Percentiles rank a stretch among this genome's conserved stretches.
phyloP scores from a whole-genome alignment of 2,329 filamentous ascomycete genomes.

The Fusarium sp. region DNA sequence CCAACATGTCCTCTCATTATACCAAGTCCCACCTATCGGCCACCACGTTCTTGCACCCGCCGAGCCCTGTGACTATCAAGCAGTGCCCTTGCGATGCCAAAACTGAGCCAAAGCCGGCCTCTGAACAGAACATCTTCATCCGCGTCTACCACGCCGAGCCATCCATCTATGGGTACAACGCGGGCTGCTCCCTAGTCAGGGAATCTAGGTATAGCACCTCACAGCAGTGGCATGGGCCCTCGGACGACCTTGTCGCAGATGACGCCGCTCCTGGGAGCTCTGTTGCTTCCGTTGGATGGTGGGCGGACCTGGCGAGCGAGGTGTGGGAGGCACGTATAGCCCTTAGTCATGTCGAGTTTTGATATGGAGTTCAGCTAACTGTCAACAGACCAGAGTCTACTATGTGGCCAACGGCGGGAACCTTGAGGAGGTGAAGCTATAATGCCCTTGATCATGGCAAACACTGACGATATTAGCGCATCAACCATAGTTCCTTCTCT shows the following conservation, averaged over 20 bases:
- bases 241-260: not conserved
- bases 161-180: not conserved
- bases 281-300: not conserved
- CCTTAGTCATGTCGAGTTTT: not conserved
- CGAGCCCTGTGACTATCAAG: not conserved
- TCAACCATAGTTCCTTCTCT: not conserved
- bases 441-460: not conserved
- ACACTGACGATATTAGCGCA: not conserved
- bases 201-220: not conserved
- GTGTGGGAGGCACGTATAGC: not conserved
- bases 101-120: not conserved
- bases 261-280: not conserved
- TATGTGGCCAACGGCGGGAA: not conserved
- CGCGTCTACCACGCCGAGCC: not conserved
- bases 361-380: not conserved
- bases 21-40: not conserved
- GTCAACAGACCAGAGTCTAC: not conserved
- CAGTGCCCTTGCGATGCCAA: not conserved
- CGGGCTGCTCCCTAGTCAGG: not conserved
- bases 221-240: not conserved
- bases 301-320: not conserved
- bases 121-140: not conserved
- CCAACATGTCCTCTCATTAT: not conserved
- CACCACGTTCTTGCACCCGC: not conserved
- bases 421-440: not conserved